These are phyloP conservation scores for Alternaria burnsii DNA, from an alignment of 2,329 filamentous ascomycete species.

Conservation along the genomic window DNA sequence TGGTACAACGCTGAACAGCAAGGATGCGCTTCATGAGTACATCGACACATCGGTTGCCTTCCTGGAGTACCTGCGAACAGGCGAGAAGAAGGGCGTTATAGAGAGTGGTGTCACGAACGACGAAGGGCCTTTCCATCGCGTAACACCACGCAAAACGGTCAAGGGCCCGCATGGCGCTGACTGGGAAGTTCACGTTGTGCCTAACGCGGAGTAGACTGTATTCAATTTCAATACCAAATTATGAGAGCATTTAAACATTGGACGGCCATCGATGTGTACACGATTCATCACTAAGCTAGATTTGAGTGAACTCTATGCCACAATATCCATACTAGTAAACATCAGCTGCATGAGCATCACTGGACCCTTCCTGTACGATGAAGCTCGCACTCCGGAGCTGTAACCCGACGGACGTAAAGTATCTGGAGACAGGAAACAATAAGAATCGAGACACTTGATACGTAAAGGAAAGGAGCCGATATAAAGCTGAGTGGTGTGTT, in stretches of 20 bases:
- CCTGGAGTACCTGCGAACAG: constrained; percentile 56
- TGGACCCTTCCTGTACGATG: no score
- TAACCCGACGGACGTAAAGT: not conserved
- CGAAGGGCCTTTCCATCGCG: constrained; percentile 9
- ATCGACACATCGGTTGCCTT: constrained; percentile 68
- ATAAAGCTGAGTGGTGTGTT: not conserved
- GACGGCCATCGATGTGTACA: no score
- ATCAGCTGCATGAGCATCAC: no score
- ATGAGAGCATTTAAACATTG: not conserved
- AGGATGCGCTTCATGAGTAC: constrained; percentile 67
- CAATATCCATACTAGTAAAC: no score
- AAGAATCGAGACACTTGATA: not conserved
- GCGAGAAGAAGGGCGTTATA: constrained; percentile 59
- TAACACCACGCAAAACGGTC: not conserved
- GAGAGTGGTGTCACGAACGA: constrained; percentile 58
- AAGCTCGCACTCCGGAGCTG: not conserved
- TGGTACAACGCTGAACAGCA: constrained; percentile 66
- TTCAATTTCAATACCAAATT: not conserved
- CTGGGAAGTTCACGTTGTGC: constrained; percentile 17
- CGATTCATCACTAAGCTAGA: no score
- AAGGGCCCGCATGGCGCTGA: constrained; percentile 10
- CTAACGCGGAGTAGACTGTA: not conserved
- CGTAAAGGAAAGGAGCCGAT: not conserved
- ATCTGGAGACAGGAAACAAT: not conserved
- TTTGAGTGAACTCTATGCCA: no score